These are phyloP conservation scores for Leccinum glutinopallens DNA, from an alignment of 1,284 basidiomycete genomes.

Conservation along the genomic window DNA sequence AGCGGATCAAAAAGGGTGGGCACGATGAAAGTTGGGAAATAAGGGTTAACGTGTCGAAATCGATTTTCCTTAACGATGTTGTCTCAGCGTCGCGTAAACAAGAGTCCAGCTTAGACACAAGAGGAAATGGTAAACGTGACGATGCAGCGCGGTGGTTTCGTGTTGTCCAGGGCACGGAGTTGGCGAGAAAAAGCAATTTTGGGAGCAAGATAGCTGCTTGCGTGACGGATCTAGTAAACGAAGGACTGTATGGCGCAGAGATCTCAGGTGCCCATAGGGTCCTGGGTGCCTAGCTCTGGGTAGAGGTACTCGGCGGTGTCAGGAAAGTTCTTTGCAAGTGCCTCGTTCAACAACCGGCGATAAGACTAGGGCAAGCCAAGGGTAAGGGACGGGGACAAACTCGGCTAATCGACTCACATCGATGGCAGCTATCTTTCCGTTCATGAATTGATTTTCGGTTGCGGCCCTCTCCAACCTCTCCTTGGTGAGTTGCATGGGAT, in stretches of 20 bases:
- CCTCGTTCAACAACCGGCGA: conserved; percentile 35
- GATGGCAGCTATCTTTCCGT: conserved; percentile 81
- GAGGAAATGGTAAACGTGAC: conserved; percentile 10
- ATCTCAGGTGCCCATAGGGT: conserved; percentile 16
- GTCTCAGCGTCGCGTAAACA: conserved; percentile 8
- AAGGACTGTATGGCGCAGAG: conserved; percentile 3
- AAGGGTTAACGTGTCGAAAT: conserved; percentile 23
- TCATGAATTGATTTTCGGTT: conserved; percentile 87
- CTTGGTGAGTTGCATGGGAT: conserved; percentile 77
- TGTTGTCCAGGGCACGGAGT: conserved; percentile 16
- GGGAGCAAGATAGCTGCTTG: background rate
- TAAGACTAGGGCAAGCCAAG: conserved; percentile 30
- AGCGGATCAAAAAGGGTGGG: conserved; percentile 24
- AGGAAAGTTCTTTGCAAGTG: conserved; percentile 36
- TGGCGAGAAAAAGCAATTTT: conserved; percentile 4
- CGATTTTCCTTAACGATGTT: conserved; percentile 20
- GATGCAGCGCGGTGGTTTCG: background rate
- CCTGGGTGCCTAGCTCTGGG: conserved; percentile 18
- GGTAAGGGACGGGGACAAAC: conserved; percentile 3
- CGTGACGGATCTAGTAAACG: conserved; percentile 8
- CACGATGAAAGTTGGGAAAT: conserved; percentile 25
- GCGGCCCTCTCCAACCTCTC: conserved; percentile 77
- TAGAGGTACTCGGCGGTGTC: conserved; percentile 33
- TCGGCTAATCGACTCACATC: conserved; percentile 48
- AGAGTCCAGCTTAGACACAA: conserved; percentile 10